Evolutionary conservation across 768 basidiomycete genomes (phyloP).

Genomic region (Suillus discolor): DNA sequence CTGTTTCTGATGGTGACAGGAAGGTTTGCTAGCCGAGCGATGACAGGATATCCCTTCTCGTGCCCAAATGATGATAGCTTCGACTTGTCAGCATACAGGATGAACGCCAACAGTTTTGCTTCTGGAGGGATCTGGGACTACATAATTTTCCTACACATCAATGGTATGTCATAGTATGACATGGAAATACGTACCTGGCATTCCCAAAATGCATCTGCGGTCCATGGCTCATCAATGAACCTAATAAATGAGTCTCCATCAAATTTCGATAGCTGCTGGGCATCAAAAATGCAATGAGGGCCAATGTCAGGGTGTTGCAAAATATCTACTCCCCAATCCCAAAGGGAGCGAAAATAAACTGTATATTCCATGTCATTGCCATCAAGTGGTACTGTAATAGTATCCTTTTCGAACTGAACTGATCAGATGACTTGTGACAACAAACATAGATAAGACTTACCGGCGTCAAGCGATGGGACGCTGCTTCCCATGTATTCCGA

Average conservation of each 20-base stretch:
- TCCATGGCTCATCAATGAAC: constrained; percentile 43
- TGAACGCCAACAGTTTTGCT: constrained; percentile 32
- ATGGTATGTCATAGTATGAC: neutral
- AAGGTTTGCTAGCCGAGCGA: constrained; percentile 36
- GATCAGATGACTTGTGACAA: no score
- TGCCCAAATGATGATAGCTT: constrained; percentile 41
- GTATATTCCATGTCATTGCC: neutral
- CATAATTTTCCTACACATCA: neutral
- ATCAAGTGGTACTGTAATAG: no score
- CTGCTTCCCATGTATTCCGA: no score
- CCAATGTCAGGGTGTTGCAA: constrained; percentile 28
- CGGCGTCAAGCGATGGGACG: no score
- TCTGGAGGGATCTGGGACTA: constrained; percentile 11
- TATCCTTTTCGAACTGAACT: no score
- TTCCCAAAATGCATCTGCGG: constrained; percentile 37
- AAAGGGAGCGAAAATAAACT: constrained; percentile 22
- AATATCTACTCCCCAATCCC: constrained; percentile 32
- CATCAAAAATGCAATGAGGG: constrained; percentile 34
- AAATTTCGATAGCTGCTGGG: constrained; percentile 28
- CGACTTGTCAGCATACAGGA: constrained; percentile 44
- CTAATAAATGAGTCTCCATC: constrained; percentile 29
- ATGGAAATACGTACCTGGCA: constrained; percentile 32
- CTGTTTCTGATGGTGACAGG: constrained; percentile 36
- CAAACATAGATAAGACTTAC: no score
- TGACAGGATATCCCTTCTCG: constrained; percentile 39